Percentiles rank a stretch among this genome's conserved stretches.
phyloP scores from a whole-genome alignment of 2,329 filamentous ascomycete genomes.

The Akanthomyces muscarius region DNA sequence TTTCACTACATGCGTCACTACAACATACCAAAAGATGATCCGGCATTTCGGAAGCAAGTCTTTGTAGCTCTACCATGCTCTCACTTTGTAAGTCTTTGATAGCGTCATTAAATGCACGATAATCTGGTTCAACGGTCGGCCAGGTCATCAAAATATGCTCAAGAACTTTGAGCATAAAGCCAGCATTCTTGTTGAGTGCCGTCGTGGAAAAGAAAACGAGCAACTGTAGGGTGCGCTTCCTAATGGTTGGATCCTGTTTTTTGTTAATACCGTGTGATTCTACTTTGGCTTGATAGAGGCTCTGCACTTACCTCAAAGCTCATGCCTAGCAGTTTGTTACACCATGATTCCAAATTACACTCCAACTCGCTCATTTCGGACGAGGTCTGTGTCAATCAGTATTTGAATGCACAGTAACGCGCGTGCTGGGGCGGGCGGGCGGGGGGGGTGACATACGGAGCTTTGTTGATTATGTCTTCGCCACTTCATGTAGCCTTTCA shows the following conservation, averaged over 20 bases:
- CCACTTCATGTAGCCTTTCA: conserved; percentile 89
- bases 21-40: conserved; percentile 71
- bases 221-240: conserved; percentile 75
- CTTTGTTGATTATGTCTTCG: conserved; percentile 33
- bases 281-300: too few relatives aligned
- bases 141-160: conserved; percentile 87
- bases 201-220: conserved; percentile 81
- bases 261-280: conserved; percentile 20
- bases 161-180: conserved; percentile 82
- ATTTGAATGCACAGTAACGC: not conserved
- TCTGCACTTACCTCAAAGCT: conserved; percentile 56
- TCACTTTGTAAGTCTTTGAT: conserved; percentile 84
- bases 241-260: conserved; percentile 69
- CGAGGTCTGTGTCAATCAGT: conserved; percentile 27
- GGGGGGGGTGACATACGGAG: conserved; percentile 25
- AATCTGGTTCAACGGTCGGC: conserved; percentile 66
- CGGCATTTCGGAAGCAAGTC: conserved; percentile 84
- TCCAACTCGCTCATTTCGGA: conserved; percentile 56
- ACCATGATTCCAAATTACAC: conserved; percentile 66
- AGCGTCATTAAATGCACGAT: conserved; percentile 75
- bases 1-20: not conserved
- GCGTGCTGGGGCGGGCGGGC: too few relatives aligned
- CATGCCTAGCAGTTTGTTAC: conserved; percentile 64
- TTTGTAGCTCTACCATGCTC: conserved; percentile 81
- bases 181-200: conserved; percentile 70